Evolutionary conservation across 192 early-diverging fungal species (phyloP), one percentile per base, ranked within the genome.

Genomic region (Coemansia sp.): DNA sequence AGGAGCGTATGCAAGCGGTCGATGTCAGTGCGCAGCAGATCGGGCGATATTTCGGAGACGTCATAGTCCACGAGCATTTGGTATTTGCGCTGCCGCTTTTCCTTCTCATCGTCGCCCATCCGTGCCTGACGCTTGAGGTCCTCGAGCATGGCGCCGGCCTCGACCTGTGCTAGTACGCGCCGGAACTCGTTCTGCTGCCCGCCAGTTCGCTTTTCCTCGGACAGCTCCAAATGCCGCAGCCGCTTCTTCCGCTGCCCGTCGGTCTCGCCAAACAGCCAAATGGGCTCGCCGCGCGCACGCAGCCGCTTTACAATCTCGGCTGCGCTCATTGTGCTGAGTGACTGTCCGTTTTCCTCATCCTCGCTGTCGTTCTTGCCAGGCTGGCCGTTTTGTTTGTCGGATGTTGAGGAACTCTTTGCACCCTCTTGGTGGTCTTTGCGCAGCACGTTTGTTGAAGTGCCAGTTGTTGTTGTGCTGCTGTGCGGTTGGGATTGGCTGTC

Each of bases 101-200:
- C 64, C 11, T 63, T 63, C 2, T 79, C 83, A 5, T 79, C 78
- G 33, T 52, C 49, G 42, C 67, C 67, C 33, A 67, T 81, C 11
- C 85, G 85, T 0, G 75, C 83, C 67, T 84, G 83, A 5, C 84
- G 81, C 57, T 85, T 84, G 23, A 95, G 73, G 10, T 87, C 88
- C 67, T 92, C 92, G 56, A 92, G 59, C 60, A 87, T 88, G 60
- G 94, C 79, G 20, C 89, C 90, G 4, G 84, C 82, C 41, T 96
- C 95, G 35, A 91, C 92, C 40, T 89, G 88, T 66, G 92, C 92
- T 69, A 99, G 46, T 17, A 87, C 87, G 20, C 86, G 83, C 63
- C 88, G 87, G 73, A 96, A 99, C 73, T 98, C 96, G 81, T 98
- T 98, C 19, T 87, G 87, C 76, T 95, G 94, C 41, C 95, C 95